Evolutionary conservation across 331 rosid genomes (phyloP).

Genomic region (Stylosanthes scabra): DNA sequence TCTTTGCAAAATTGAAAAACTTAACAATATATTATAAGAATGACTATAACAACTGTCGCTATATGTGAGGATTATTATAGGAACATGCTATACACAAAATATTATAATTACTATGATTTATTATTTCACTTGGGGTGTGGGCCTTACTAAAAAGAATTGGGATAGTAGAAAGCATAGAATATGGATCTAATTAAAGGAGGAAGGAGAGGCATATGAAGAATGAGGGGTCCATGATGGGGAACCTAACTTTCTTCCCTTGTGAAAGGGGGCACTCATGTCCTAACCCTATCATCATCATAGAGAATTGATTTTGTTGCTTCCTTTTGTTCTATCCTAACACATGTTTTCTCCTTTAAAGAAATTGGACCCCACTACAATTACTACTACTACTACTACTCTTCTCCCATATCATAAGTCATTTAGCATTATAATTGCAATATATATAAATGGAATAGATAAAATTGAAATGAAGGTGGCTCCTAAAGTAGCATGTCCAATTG

Average conservation of each 20-base stretch:
- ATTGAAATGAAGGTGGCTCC: slow-evolving; percentile 50
- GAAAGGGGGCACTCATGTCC: slow-evolving; percentile 73
- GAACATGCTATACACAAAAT: no score
- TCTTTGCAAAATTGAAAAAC: no score
- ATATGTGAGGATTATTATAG: no score
- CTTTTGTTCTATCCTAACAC: slow-evolving; percentile 59
- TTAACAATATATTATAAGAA: no score
- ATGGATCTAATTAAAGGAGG: slow-evolving; percentile 58
- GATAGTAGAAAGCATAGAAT: slow-evolving; percentile 64
- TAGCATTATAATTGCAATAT: background rate
- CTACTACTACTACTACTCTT: background rate
- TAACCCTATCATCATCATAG: slow-evolving; percentile 54
- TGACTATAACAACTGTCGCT: no score
- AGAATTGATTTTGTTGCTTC: slow-evolving; percentile 75
- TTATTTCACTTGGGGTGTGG: slow-evolving; percentile 36
- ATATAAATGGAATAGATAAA: slow-evolving; percentile 27
- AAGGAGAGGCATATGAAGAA: background rate
- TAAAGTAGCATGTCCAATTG: slow-evolving; percentile 45
- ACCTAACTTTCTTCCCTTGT: slow-evolving; percentile 75
- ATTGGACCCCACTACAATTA: slow-evolving; percentile 45
- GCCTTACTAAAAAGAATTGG: slow-evolving; percentile 41
- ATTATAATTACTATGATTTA: no score
- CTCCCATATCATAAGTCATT: slow-evolving; percentile 54
- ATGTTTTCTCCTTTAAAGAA: slow-evolving; percentile 47
- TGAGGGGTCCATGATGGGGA: slow-evolving; percentile 62